phyloP scores from a whole-genome alignment of 768 basidiomycete species.

The Boletus reticuloceps region DNA sequence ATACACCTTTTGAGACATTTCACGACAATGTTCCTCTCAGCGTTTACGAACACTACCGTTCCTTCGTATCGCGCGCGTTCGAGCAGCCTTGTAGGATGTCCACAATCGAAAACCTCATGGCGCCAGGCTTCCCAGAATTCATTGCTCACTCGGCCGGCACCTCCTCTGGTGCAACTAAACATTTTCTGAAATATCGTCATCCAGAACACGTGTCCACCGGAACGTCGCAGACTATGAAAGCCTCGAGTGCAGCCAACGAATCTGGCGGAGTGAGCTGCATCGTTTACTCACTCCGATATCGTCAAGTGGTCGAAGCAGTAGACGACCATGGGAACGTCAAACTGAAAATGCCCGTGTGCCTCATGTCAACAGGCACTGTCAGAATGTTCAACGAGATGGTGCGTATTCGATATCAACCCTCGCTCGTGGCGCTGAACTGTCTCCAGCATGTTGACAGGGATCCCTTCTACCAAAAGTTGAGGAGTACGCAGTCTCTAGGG shows the following conservation, averaged over 20 bases:
- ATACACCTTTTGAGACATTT: constrained; percentile 5
- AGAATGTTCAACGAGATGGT: constrained; percentile 23
- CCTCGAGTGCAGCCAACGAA: constrained; percentile 6
- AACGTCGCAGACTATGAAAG: constrained; percentile 9
- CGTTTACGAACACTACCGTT: constrained; percentile 16
- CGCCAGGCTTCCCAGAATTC: constrained; percentile 20
- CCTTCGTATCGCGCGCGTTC: constrained; percentile 19
- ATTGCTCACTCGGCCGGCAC: constrained; percentile 22
- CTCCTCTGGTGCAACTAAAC: constrained; percentile 13
- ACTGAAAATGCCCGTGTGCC: constrained; percentile 12
- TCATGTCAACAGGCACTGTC: constrained; percentile 23
- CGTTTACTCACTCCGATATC: constrained; percentile 20
- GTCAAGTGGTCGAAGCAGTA: constrained; percentile 8
- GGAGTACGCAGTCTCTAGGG: neutral
- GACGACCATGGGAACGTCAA: constrained; percentile 9
- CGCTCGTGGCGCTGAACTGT: neutral
- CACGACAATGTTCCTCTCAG: constrained; percentile 17
- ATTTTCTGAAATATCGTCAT: constrained; percentile 21
- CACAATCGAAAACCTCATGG: constrained; percentile 22
- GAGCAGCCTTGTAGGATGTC: constrained; percentile 19
- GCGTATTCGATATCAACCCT: neutral
- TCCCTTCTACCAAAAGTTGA: neutral
- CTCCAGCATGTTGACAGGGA: constrained; percentile 15
- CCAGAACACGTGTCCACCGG: constrained; percentile 19
- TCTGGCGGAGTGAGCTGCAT: constrained; percentile 18